phyloP scores from a whole-genome alignment of 352 stramenopile genomes.

The Globisporangium polare region DNA sequence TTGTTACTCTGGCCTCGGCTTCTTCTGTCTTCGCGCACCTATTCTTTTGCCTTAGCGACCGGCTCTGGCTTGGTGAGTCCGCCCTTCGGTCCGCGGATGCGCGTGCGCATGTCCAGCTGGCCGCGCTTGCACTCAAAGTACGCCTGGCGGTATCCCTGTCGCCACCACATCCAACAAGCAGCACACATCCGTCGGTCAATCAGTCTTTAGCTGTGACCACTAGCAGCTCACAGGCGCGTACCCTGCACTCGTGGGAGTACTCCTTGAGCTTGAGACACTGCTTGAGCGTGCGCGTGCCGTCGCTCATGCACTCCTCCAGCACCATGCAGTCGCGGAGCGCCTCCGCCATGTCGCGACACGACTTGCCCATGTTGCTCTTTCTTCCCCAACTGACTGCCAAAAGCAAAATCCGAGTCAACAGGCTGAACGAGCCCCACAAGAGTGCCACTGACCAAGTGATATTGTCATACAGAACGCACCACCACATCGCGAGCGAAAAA shows the following conservation, averaged over 20 bases:
- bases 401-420: not conserved
- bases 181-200: not conserved
- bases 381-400: not conserved
- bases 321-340: conserved; percentile 80
- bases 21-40: not conserved
- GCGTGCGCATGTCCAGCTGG: conserved; percentile 81
- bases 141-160: conserved; percentile 63
- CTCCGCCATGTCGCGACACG: conserved; percentile 79
- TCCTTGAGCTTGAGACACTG: conserved; percentile 67
- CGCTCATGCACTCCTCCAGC: conserved; percentile 70
- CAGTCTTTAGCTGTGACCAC: too few relatives aligned
- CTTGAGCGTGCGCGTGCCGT: conserved; percentile 71
- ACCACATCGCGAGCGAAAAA: too few relatives aligned
- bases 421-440: not conserved
- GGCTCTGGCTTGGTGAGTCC: conserved; percentile 44
- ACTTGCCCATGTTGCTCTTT: conserved; percentile 60
- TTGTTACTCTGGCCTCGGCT: not conserved
- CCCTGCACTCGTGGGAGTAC: conserved; percentile 69
- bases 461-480: too few relatives aligned
- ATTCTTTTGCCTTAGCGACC: conserved; percentile 15
- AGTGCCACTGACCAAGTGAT: too few relatives aligned
- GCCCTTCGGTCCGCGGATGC: conserved; percentile 75
- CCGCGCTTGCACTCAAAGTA: conserved; percentile 87
- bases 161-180: not conserved
- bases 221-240: conserved; percentile 17